These are phyloP conservation scores for Brasenia schreberi DNA, from an alignment of 164 flowering plant genomes.

Conservation along the genomic window DNA sequence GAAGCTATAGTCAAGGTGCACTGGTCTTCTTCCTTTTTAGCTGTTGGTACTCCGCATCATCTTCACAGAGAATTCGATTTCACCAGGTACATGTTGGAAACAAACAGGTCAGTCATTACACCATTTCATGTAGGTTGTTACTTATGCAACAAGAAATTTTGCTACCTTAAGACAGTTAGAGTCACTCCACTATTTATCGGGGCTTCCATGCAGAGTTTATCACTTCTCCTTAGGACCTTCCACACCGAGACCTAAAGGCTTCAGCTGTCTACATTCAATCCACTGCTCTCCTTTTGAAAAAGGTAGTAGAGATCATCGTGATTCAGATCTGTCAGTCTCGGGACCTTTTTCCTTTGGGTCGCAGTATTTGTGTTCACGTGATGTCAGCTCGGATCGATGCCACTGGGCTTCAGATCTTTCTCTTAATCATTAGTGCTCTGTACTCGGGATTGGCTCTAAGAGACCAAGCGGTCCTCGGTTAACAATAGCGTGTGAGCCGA, in stretches of 20 bases:
- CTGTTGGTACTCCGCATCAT: neutral
- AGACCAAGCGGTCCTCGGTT: too few relatives aligned
- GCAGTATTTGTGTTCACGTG: too few relatives aligned
- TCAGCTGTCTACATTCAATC: too few relatives aligned
- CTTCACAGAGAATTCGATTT: neutral
- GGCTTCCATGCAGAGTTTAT: constrained; percentile 1
- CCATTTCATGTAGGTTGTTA: constrained; percentile 7
- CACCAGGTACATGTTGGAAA: constrained; percentile 4
- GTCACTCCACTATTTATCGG: neutral
- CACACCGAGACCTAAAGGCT: neutral
- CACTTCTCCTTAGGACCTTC: constrained; percentile 2
- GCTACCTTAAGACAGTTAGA: constrained; percentile 8
- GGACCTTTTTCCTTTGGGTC: too few relatives aligned
- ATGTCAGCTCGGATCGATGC: too few relatives aligned
- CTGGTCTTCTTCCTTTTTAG: neutral
- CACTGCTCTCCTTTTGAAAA: too few relatives aligned
- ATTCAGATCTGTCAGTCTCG: too few relatives aligned
- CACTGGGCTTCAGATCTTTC: too few relatives aligned
- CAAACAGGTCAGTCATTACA: constrained; percentile 5
- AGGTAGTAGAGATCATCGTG: too few relatives aligned
- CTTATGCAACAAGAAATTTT: constrained; percentile 9
- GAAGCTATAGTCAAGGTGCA: constrained; percentile 6
- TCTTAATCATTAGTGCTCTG: too few relatives aligned
- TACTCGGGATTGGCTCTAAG: too few relatives aligned
- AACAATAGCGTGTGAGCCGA: too few relatives aligned